A percentile compares a stretch with the other conserved stretches of the same genome.
These are phyloP conservation scores for Lachancea fermentati DNA, from an alignment of 805 yeast genomes.

Conservation along the genomic window DNA sequence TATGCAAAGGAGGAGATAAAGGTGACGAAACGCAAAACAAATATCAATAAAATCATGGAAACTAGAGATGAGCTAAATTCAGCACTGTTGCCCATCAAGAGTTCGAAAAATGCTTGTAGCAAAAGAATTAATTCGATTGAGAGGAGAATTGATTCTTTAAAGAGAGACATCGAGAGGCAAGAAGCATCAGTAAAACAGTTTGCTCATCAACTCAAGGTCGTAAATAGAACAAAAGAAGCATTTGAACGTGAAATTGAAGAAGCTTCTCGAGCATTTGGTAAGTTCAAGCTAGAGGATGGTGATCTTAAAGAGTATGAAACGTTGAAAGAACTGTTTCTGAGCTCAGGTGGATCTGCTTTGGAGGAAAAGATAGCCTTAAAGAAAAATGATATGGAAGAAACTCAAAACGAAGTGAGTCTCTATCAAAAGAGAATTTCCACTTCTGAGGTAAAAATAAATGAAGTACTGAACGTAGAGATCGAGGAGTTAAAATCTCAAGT, in stretches of 20 bases:
- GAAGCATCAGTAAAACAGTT: constrained; percentile 36
- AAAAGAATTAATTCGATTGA: constrained; percentile 44
- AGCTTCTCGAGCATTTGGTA: constrained; percentile 24
- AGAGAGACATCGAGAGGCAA: constrained; percentile 51
- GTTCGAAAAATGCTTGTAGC: constrained; percentile 45
- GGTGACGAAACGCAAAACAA: constrained; percentile 37
- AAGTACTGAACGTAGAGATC: constrained; percentile 30
- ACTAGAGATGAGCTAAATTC: constrained; percentile 40
- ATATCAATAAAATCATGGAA: constrained; percentile 33
- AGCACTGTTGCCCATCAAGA: constrained; percentile 54
- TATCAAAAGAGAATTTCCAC: constrained; percentile 35
- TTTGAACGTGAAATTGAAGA: constrained; percentile 35
- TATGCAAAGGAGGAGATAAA: constrained; percentile 44
- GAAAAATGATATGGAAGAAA: constrained; percentile 40
- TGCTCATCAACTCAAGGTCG: constrained; percentile 43
- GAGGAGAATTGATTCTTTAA: constrained; percentile 45
- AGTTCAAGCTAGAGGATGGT: constrained; percentile 40
- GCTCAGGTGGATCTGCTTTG: constrained; percentile 53
- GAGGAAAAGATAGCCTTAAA: constrained; percentile 42
- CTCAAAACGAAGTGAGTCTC: constrained; percentile 34
- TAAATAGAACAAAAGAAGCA: constrained; percentile 35
- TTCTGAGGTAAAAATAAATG: constrained; percentile 32
- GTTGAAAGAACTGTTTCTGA: constrained; percentile 51
- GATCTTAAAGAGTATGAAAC: constrained; percentile 53
- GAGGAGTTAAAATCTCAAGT: constrained; percentile 31